Base-by-base conservation (phyloP, 2,329 filamentous ascomycete genomes). In the Dactylonectria macrodidyma region DNA sequence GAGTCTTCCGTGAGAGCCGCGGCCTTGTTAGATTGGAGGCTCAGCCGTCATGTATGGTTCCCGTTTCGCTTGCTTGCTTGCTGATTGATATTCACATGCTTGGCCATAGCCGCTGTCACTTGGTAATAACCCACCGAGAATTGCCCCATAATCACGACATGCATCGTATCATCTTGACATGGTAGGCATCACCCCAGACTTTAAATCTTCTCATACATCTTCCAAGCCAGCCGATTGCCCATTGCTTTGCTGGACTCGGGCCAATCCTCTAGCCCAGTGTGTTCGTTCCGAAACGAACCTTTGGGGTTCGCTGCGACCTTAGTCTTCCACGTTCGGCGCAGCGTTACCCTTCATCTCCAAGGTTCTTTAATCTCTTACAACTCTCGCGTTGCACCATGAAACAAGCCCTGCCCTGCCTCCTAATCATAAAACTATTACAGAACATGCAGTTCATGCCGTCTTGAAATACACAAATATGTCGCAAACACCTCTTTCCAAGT, bases 81-180 rank as follows among this genome's bases (percentile, higher is more conserved):
- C 50, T 11, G 22, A n/a, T 26, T 57, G 3, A n/a, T 5, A 33
- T 24, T 33, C 38, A 36, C 33, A 19, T n/a, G 38, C 26, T n/a
- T 34, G 24, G 38, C 3, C 36, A 38, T 34, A 14, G 41, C 14
- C 59, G 33, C 62, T 51, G 24, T 44, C 24, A 48, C 26, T 48
- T 26, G 48, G 6, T n/a, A 44, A 22, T 30, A 12, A 33, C 30
- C 44, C 19, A 19, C 19, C 19, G 19, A 56, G 38, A 30, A 47
- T 26, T 47, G 38, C 34, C 36, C 48, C 47, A 52, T 47, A 56
- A 10, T 52, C 52, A 38, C 47, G 14, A 58, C 46, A 38, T 19
- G 51, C 24, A 51, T 57, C 36, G 52, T 52, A 38, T 61, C 63
- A 66, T 61, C 24, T 65, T 61, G 36, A 61, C 55, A 57, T 41